Evolutionary conservation across 257 asterid species (phyloP).

Genomic region (Anisodus acutangulus): DNA sequence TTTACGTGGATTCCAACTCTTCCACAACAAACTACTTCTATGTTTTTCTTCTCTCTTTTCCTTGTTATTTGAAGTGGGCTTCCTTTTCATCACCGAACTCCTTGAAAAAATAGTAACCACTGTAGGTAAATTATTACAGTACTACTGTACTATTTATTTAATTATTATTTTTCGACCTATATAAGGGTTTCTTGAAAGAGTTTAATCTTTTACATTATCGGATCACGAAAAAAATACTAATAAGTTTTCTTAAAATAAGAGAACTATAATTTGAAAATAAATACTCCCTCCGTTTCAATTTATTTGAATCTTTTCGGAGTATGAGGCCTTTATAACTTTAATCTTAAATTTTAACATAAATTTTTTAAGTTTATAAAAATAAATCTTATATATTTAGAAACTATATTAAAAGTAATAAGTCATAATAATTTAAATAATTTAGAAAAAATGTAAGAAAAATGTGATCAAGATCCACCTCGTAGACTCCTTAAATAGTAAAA

Average conservation of each 20-base stretch:
- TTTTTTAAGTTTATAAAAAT: no score
- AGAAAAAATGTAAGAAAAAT: no score
- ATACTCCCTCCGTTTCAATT: no score
- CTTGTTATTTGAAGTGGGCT: conserved; percentile 45
- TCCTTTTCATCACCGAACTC: conserved; percentile 72
- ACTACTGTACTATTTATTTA: not conserved
- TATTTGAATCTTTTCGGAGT: no score
- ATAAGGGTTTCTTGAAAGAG: not conserved
- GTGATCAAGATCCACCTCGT: no score
- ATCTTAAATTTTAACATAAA: no score
- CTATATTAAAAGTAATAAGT: no score
- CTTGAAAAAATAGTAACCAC: conserved; percentile 33
- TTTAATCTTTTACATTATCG: not conserved
- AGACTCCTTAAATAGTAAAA: no score
- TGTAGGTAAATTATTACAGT: not conserved
- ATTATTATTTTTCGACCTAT: not conserved
- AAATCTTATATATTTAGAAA: no score
- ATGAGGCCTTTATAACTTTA: no score
- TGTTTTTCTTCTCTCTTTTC: conserved; percentile 24
- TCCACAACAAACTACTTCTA: conserved; percentile 41
- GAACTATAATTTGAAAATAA: not conserved
- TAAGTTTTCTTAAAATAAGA: not conserved
- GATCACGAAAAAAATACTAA: not conserved
- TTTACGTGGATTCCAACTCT: conserved; percentile 79
- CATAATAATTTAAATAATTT: no score